Evolutionary conservation across 1,139 yeast species (phyloP).

Genomic region (Diutina pseudorugosa): DNA sequence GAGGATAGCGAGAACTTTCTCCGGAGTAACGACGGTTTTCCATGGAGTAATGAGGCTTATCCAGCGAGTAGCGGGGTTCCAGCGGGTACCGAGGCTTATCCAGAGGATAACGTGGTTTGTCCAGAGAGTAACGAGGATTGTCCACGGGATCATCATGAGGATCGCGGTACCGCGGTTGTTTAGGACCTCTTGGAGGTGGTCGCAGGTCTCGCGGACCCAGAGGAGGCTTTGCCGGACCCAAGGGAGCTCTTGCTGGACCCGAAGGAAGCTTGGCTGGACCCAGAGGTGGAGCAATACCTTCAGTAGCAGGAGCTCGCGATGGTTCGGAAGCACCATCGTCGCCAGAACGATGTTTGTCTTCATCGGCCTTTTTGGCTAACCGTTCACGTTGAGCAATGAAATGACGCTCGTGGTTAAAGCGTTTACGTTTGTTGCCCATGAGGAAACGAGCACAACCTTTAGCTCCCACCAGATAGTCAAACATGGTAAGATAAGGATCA

Average conservation of each 20-base stretch:
- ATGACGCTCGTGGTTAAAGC: conserved; percentile 17
- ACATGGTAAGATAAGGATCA: conserved; percentile 37
- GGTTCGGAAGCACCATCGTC: not conserved
- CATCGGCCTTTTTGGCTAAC: not conserved
- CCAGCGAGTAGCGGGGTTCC: not conserved
- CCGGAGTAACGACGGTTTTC: not conserved
- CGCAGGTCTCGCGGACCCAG: not conserved
- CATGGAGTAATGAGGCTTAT: not conserved
- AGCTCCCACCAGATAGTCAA: conserved; percentile 33
- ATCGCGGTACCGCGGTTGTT: not conserved
- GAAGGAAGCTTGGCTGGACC: not conserved
- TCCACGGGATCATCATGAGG: not conserved
- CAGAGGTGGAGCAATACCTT: not conserved
- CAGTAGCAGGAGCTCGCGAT: not conserved
- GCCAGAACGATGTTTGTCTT: not conserved
- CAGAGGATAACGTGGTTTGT: not conserved
- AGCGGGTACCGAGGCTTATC: not conserved
- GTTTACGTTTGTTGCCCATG: conserved; percentile 35
- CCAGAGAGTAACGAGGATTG: not conserved
- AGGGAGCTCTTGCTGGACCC: not conserved
- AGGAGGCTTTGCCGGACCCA: not conserved
- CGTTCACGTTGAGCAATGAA: not conserved
- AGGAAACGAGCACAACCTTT: conserved; percentile 45
- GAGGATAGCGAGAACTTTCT: not conserved
- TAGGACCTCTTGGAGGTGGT: not conserved